Base-by-base conservation (phyloP, 2,329 filamentous ascomycete genomes). In the Dactylellina parvicollis region DNA sequence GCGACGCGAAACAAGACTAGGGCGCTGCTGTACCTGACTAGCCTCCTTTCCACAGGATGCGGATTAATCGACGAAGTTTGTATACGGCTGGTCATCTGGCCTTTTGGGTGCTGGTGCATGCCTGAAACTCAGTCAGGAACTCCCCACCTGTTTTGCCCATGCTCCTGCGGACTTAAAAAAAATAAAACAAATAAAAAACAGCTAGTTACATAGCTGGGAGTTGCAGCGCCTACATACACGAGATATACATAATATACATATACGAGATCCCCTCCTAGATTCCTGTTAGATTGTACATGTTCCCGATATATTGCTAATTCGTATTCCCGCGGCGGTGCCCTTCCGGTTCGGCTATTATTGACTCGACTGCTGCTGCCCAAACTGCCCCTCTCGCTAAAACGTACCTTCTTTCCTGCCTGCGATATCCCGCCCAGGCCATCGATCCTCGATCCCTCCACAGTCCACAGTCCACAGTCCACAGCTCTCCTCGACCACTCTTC, bases 321-420 rank as follows among this genome's bases (percentile, higher is more conserved):
- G 34, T 34, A 42, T 42, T 30, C 28, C n/a, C 24, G n/a, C 28
- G 16, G 30, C 47, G n/a, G n/a, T 20, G 14, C 38, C 32, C 16
- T 14, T 16, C 18, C 30, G 30, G 32, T 20, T 34, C 56, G 40
- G 42, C 42, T 60, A 34, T 60, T 47, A 34, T 49, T 47, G 38
- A 20, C 18, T n/a, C 30, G 1, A 20, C 55, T 30, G 38, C 10
- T 46, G 4, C 47, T 10, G 18, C 7, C 12, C 32, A 32, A 20
- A n/a, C 3, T 49, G 57, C 57, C 57, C 57, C 57, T 62, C 54
- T 67, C 52, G 62, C 62, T 67, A 67, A 57, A 40, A 59, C n/a
- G 38, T 54, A 2, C 49, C 52, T 38, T 40, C 49, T 26, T 32
- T 22, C 44, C 18, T n/a, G 30, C 52, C 34, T 26, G 40, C 62